A percentile compares a stretch with the other conserved stretches of the same genome.
These are phyloP conservation scores for Plenodomus tracheiphilus DNA, from an alignment of 2,329 filamentous ascomycete species.

Conservation along the genomic window DNA sequence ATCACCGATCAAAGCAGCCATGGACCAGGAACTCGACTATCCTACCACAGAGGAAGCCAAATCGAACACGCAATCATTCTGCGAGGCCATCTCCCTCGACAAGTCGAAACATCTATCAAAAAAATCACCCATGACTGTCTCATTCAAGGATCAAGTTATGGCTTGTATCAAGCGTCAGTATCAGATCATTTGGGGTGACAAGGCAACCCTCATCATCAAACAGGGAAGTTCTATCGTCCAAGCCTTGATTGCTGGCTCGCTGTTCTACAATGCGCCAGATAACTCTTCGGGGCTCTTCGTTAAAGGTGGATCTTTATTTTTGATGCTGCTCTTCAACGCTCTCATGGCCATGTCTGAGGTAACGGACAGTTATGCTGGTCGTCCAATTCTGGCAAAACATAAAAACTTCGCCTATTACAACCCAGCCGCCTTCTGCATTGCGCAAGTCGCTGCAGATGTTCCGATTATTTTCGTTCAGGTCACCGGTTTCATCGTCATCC, in stretches of 20 bases:
- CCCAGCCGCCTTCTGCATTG: slow-evolving; percentile 71
- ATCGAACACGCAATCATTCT: slow-evolving; percentile 53
- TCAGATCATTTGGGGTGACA: slow-evolving; percentile 68
- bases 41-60: slow-evolving; percentile 54
- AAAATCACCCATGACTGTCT: slow-evolving; percentile 56
- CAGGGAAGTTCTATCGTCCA: slow-evolving; percentile 61
- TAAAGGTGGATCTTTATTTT: slow-evolving; percentile 67
- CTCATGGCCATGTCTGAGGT: slow-evolving; percentile 69
- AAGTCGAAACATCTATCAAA: slow-evolving; percentile 60
- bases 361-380: slow-evolving; percentile 58
- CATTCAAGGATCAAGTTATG: slow-evolving; percentile 51
- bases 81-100: slow-evolving; percentile 56
- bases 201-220: slow-evolving; percentile 65
- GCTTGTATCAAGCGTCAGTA: slow-evolving; percentile 64
- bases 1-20: slow-evolving; percentile 51
- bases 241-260: slow-evolving; percentile 65
- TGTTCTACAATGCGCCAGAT: slow-evolving; percentile 67
- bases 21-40: slow-evolving; percentile 62
- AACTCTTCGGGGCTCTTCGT: slow-evolving; percentile 65
- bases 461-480: slow-evolving; percentile 63
- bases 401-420: slow-evolving; percentile 84
- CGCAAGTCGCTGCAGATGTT: slow-evolving; percentile 68
- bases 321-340: slow-evolving; percentile 64
- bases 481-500: slow-evolving; percentile 59
- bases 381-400: slow-evolving; percentile 87